Conservation (phyloP, 2,329 filamentous ascomycete genomes). For the Fusarium torreyae region DNA sequence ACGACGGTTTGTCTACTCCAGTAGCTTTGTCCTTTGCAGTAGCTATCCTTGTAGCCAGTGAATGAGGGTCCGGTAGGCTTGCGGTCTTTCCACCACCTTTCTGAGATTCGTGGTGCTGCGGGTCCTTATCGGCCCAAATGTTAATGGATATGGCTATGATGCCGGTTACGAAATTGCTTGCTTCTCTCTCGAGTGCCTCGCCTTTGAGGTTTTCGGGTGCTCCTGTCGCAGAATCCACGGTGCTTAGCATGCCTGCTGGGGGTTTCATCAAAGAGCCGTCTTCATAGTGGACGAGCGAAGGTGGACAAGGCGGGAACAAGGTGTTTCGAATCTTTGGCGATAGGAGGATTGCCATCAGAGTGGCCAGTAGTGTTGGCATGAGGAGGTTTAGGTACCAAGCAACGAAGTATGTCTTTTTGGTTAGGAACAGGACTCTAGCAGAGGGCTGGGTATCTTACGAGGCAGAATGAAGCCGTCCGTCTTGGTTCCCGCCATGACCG, state of each 20-base stretch:
- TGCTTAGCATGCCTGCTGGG: conserved; percentile 79
- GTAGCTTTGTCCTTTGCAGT: conserved; percentile 56
- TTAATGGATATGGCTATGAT: conserved; percentile 72
- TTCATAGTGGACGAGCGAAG: conserved; percentile 76
- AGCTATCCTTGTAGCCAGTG: conserved; percentile 61
- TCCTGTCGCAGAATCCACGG: conserved; percentile 80
- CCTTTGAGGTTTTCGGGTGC: conserved; percentile 85
- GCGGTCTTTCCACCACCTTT: conserved; percentile 61
- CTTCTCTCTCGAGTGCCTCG: conserved; percentile 84
- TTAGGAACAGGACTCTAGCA: conserved; percentile 58
- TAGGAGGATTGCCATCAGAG: conserved; percentile 73
- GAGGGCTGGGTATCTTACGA: neutral
- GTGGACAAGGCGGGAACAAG: conserved; percentile 81
- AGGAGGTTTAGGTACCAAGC: conserved; percentile 80
- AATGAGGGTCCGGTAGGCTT: neutral
- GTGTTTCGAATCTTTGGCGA: conserved; percentile 71
- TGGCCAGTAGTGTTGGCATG: conserved; percentile 69
- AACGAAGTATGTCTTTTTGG: conserved; percentile 60
- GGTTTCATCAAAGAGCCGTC: conserved; percentile 82
- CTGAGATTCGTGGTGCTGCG: conserved; percentile 64
- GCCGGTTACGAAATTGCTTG: conserved; percentile 80
- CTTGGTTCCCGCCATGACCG: conserved; percentile 82
- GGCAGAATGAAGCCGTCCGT: conserved; percentile 64
- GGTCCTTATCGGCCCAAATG: conserved; percentile 80
- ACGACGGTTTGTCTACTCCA: conserved; percentile 60